A percentile compares a stretch with the other conserved stretches of the same genome.
Evolutionary conservation across 805 yeast species (phyloP).

Genomic region (Hanseniaspora vineae): DNA sequence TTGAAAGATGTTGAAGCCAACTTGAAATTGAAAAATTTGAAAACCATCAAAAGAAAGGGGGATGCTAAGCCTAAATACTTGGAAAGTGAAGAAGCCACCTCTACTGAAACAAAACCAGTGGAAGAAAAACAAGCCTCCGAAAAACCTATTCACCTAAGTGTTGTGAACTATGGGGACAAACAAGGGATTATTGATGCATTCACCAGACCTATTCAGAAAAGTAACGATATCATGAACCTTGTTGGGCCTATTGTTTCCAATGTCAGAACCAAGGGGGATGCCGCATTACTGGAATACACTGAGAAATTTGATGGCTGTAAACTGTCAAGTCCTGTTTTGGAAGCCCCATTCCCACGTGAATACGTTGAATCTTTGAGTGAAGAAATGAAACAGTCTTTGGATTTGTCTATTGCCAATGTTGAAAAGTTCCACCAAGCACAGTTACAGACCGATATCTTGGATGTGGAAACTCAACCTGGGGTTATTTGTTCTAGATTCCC

Average conservation of each 20-base stretch:
- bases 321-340: slow-evolving; percentile 57
- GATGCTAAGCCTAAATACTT: slow-evolving; percentile 80
- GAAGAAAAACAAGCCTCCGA: slow-evolving; percentile 12
- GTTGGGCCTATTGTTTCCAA: slow-evolving; percentile 81
- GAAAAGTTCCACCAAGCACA: slow-evolving; percentile 91
- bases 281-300: slow-evolving; percentile 78
- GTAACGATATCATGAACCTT: slow-evolving; percentile 82
- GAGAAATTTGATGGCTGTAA: slow-evolving; percentile 82
- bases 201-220: slow-evolving; percentile 89
- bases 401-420: slow-evolving; percentile 79
- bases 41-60: slow-evolving; percentile 87
- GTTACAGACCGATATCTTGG: slow-evolving; percentile 54
- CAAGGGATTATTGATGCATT: slow-evolving; percentile 48
- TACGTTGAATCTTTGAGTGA: slow-evolving; percentile 62
- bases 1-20: slow-evolving; percentile 73
- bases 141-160: slow-evolving; percentile 18
- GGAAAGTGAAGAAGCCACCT: slow-evolving; percentile 17
- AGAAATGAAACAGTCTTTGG: slow-evolving; percentile 71
- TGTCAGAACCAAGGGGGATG: slow-evolving; percentile 70
- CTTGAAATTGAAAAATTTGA: slow-evolving; percentile 68
- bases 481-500: slow-evolving; percentile 91
- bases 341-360: slow-evolving; percentile 78
- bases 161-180: slow-evolving; percentile 13
- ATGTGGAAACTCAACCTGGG: slow-evolving; percentile 89
- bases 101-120: slow-evolving; percentile 10